Percentiles rank a stretch among this genome's conserved stretches.
Conservation (phyloP, 2,329 filamentous ascomycete species). For the Neonectria sp. region DNA sequence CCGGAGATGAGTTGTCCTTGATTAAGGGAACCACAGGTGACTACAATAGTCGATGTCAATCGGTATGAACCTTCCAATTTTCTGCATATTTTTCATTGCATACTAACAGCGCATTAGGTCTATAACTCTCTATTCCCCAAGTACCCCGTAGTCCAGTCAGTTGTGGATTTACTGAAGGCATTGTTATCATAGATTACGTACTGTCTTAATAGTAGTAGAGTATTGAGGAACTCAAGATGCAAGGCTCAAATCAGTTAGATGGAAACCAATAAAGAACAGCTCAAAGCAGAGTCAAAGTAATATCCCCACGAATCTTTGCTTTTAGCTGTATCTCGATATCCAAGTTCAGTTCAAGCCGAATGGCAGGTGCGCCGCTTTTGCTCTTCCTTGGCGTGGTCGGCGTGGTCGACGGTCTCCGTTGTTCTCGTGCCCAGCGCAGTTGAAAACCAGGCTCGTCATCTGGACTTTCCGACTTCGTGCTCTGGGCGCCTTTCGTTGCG, state of each 20-base stretch:
- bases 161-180: conserved; percentile 3
- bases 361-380: neutral
- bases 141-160: conserved; percentile 31
- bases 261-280: neutral
- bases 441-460: neutral
- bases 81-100: neutral
- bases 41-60: conserved; percentile 40
- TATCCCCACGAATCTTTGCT: neutral
- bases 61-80: conserved; percentile 25
- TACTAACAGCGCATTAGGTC: conserved; percentile 20
- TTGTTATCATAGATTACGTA: neutral
- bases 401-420: neutral
- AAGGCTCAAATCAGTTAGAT: neutral
- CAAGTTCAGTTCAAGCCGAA: neutral
- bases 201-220: no score
- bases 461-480: neutral
- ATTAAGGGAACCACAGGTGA: conserved; percentile 22
- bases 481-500: neutral
- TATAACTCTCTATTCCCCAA: conserved; percentile 25
- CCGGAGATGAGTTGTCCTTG: conserved; percentile 38
- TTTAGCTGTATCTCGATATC: neutral
- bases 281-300: neutral
- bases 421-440: neutral
- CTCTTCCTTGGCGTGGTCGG: neutral
- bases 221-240: neutral